Conservation (phyloP, 495 filamentous ascomycete genomes). For the Podospora australis region DNA sequence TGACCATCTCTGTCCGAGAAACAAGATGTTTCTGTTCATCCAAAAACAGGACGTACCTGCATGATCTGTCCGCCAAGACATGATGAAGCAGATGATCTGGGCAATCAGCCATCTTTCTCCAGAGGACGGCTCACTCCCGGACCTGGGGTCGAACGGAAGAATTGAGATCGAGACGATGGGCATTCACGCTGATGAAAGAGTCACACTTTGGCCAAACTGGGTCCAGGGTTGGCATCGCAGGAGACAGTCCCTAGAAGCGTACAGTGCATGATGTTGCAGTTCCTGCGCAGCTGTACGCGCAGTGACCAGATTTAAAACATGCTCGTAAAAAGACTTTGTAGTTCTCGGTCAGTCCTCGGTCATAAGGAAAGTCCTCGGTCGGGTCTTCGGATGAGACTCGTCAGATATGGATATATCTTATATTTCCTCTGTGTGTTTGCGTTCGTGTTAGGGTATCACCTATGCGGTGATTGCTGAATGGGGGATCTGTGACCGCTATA, state of each 20-base stretch:
- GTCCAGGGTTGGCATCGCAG: neutral
- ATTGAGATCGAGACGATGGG: slow-evolving; percentile 2
- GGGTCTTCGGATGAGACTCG: too few species aligned
- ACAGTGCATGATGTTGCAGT: neutral
- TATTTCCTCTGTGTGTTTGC: too few species aligned
- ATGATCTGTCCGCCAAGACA: slow-evolving; percentile 9
- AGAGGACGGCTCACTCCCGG: slow-evolving; percentile 3
- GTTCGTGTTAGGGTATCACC: too few species aligned
- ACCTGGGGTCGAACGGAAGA: slow-evolving; percentile 4
- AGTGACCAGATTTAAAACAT: slow-evolving; percentile 2
- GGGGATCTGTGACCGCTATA: neutral
- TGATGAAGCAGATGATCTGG: slow-evolving; percentile 8
- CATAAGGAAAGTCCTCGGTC: too few species aligned
- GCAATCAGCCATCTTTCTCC: neutral
- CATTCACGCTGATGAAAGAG: slow-evolving; percentile 6
- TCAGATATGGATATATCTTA: too few species aligned
- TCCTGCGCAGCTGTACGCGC: slow-evolving; percentile 4
- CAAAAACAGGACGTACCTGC: slow-evolving; percentile 14
- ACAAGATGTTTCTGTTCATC: neutral
- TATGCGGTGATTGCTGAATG: neutral
- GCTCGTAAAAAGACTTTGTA: too few species aligned
- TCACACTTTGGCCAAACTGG: slow-evolving; percentile 6
- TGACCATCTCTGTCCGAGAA: neutral
- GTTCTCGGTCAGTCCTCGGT: neutral
- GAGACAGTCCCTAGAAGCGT: slow-evolving; percentile 1